These are phyloP conservation scores for Tetrapisispora arboricola DNA, from an alignment of 805 yeast genomes.

Conservation along the genomic window DNA sequence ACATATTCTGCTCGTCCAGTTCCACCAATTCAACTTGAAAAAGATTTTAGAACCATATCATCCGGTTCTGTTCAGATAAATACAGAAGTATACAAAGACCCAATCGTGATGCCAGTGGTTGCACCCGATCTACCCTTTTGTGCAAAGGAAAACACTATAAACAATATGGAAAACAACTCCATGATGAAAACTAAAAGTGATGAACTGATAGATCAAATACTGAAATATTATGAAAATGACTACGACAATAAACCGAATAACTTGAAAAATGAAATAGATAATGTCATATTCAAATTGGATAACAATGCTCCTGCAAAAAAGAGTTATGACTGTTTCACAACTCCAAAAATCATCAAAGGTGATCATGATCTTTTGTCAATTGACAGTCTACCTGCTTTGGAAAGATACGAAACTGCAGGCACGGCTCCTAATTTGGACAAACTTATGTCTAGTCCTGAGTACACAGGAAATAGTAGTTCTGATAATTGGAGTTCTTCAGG, in stretches of 20 bases:
- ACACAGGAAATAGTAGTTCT: slow-evolving; percentile 13
- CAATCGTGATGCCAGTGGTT: slow-evolving; percentile 5
- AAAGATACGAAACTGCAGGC: slow-evolving; percentile 3
- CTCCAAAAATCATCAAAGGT: slow-evolving; percentile 1
- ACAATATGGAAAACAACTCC: too few species aligned
- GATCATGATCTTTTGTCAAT: slow-evolving; percentile 2
- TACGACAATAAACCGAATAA: slow-evolving; percentile 1
- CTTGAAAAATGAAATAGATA: slow-evolving; percentile 13
- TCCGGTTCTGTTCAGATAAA: slow-evolving; percentile 1
- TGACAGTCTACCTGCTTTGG: slow-evolving; percentile 2
- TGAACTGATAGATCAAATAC: slow-evolving; percentile 20
- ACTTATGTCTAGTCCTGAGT: slow-evolving; percentile 20
- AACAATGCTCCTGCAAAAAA: slow-evolving; percentile 5
- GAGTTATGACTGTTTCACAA: neutral
- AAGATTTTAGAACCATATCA: neutral
- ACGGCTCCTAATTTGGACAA: slow-evolving; percentile 5
- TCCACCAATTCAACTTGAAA: neutral
- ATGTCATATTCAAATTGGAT: slow-evolving; percentile 9
- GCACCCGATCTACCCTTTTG: neutral
- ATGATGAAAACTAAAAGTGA: slow-evolving; percentile 13
- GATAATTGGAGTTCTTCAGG: slow-evolving; percentile 19
- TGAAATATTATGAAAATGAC: slow-evolving; percentile 15
- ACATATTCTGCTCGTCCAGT: neutral
- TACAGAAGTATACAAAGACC: slow-evolving; percentile 5
- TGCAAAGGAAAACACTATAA: neutral